Evolutionary conservation across 139 green algal species (phyloP).

Genomic region (Klebsormidium nitens): DNA sequence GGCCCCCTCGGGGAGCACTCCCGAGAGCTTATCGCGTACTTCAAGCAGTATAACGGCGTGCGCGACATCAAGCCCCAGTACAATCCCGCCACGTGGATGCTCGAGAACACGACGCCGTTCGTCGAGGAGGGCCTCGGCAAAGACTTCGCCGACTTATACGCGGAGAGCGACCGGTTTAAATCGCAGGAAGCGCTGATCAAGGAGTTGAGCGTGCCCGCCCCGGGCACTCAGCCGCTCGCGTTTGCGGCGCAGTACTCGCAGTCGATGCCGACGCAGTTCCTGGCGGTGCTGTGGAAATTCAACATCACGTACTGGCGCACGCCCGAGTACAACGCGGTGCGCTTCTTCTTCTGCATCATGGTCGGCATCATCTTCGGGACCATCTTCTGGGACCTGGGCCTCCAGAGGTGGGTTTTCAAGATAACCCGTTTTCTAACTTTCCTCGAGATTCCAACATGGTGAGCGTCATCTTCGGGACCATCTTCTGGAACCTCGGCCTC

Average conservation of each 20-base stretch:
- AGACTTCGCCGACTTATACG: no score
- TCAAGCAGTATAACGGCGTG: background rate
- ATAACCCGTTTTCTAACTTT: no score
- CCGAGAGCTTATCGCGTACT: conserved; percentile 37
- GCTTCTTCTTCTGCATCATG: background rate
- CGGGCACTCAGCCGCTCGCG: background rate
- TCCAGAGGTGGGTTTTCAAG: background rate
- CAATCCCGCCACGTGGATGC: conserved; percentile 73
- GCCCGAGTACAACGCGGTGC: conserved; percentile 1
- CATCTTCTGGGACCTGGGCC: conserved; percentile 40
- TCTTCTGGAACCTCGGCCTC: no score
- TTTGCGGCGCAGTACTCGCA: conserved; percentile 8
- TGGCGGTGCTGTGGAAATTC: conserved; percentile 7
- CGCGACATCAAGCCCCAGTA: conserved; percentile 19
- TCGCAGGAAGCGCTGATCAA: conserved; percentile 14
- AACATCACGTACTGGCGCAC: conserved; percentile 24
- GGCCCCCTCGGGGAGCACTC: conserved; percentile 60
- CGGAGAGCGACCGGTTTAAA: no score
- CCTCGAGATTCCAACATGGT: background rate
- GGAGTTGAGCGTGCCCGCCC: conserved; percentile 6
- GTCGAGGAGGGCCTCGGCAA: no score
- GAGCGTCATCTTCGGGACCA: background rate
- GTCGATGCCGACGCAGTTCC: conserved; percentile 5
- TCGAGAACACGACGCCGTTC: no score
- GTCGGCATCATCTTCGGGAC: background rate